Conservation (phyloP, 1,139 yeast species). For the Protomyces inundatus region DNA sequence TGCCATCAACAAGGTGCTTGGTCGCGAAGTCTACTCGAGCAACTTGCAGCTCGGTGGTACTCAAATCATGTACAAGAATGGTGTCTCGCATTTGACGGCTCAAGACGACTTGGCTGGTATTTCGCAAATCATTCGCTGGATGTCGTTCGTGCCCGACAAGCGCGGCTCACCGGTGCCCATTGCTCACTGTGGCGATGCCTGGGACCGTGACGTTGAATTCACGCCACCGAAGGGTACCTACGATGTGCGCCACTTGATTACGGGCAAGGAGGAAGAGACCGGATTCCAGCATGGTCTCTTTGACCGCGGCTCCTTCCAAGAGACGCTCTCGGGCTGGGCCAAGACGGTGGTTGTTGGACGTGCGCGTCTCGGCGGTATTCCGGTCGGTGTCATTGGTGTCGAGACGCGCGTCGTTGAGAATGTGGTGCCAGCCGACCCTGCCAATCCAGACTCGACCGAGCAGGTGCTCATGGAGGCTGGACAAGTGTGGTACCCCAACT, state of each 20-base stretch:
- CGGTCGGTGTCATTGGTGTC: conserved; percentile 95
- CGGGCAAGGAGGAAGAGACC: conserved; percentile 64
- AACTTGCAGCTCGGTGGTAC: conserved; percentile 98
- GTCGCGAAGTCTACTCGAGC: conserved; percentile 94
- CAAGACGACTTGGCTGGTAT: conserved; percentile 95
- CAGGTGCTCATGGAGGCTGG: conserved; percentile 89
- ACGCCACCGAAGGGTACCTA: conserved; percentile 70
- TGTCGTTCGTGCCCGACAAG: conserved; percentile 90
- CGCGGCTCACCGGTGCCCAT: conserved; percentile 90
- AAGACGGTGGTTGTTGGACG: conserved; percentile 97
- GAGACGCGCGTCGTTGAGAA: conserved; percentile 88
- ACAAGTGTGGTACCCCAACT: conserved; percentile 98
- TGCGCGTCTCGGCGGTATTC: conserved; percentile 97
- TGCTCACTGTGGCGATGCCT: conserved; percentile 64
- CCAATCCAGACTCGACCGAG: conserved; percentile 92
- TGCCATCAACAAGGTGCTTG: conserved; percentile 90
- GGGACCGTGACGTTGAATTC: conserved; percentile 92
- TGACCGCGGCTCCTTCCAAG: conserved; percentile 89
- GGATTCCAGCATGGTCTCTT: conserved; percentile 79
- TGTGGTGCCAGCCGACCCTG: conserved; percentile 93
- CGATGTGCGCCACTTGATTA: conserved; percentile 94
- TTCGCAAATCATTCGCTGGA: conserved; percentile 88
- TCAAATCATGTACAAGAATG: conserved; percentile 95
- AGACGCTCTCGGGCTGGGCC: conserved; percentile 98
- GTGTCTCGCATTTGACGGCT: conserved; percentile 96